Conservation (phyloP, 495 filamentous ascomycete species). For the Tuber borchii region DNA sequence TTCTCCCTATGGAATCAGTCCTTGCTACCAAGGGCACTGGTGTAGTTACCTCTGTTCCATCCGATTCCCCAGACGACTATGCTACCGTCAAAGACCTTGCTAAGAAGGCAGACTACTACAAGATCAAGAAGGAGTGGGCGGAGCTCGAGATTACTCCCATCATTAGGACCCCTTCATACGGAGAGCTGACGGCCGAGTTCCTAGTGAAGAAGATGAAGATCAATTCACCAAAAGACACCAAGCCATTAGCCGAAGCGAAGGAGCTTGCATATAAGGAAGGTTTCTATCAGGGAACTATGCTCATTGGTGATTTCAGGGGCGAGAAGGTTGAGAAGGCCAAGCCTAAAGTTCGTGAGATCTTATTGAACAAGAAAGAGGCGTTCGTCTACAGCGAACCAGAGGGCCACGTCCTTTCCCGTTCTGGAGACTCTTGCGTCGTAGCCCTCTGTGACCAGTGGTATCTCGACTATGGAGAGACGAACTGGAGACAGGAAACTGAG, state of each 20-base stretch:
- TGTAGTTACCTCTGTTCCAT: slow-evolving; percentile 91
- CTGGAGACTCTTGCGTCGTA: slow-evolving; percentile 83
- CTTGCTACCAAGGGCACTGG: slow-evolving; percentile 90
- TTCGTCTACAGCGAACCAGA: slow-evolving; percentile 93
- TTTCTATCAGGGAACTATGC: slow-evolving; percentile 93
- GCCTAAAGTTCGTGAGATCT: slow-evolving; percentile 70
- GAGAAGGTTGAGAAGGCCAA: slow-evolving; percentile 79
- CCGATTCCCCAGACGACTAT: slow-evolving; percentile 92
- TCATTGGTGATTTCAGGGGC: slow-evolving; percentile 81
- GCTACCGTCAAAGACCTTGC: slow-evolving; percentile 78
- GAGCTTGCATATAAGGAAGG: slow-evolving; percentile 94
- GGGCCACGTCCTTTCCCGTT: slow-evolving; percentile 74
- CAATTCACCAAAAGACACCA: slow-evolving; percentile 86
- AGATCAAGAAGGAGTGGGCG: slow-evolving; percentile 95
- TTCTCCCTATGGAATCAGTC: slow-evolving; percentile 92
- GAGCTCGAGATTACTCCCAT: slow-evolving; percentile 79
- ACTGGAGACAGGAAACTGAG: slow-evolving; percentile 69
- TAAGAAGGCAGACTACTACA: slow-evolving; percentile 97
- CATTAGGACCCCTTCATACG: slow-evolving; percentile 84
- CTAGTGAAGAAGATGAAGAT: slow-evolving; percentile 94
- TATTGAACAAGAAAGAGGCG: slow-evolving; percentile 72
- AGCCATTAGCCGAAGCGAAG: slow-evolving; percentile 85
- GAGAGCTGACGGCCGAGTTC: slow-evolving; percentile 70
- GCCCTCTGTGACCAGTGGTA: slow-evolving; percentile 96
- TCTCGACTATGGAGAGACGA: slow-evolving; percentile 84